A percentile compares a stretch with the other conserved stretches of the same genome.
These are phyloP conservation scores for Suhomyces coccinellae DNA, from an alignment of 1,139 yeast genomes.

Conservation along the genomic window DNA sequence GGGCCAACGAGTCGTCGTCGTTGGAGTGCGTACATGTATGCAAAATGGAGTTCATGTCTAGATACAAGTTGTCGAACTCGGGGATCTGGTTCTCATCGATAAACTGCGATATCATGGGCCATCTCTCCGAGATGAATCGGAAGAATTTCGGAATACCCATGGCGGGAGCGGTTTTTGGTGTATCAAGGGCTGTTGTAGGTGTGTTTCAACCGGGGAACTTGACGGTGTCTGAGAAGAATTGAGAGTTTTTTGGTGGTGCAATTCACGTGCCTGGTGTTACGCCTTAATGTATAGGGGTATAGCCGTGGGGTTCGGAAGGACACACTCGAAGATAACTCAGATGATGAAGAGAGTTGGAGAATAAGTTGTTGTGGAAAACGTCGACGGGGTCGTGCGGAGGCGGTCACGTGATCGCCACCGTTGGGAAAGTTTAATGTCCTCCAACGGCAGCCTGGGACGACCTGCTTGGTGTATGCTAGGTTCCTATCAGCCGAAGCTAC, in stretches of 20 bases:
- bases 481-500: too few relatives aligned
- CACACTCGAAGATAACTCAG: background rate
- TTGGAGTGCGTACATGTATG: slow-evolving; percentile 90
- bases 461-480: too few relatives aligned
- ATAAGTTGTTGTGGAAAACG: background rate
- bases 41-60: slow-evolving; percentile 96
- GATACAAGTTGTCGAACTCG: slow-evolving; percentile 90
- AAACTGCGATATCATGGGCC: slow-evolving; percentile 93
- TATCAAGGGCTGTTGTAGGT: background rate
- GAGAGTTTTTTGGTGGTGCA: background rate
- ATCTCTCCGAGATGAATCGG: slow-evolving; percentile 96
- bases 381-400: slow-evolving; percentile 1
- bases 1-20: slow-evolving; percentile 51
- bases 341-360: background rate
- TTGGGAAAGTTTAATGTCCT: background rate
- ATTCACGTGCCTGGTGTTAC: background rate
- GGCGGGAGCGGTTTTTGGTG: background rate
- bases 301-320: background rate
- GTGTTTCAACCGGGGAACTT: background rate
- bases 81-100: slow-evolving; percentile 85
- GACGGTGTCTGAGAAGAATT: background rate
- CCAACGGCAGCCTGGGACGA: too few relatives aligned
- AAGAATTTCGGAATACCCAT: slow-evolving; percentile 93
- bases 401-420: slow-evolving; percentile 3
- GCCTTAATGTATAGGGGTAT: background rate